These are phyloP conservation scores for Coemansia sp. DNA, from an alignment of 192 early-diverging fungal species.

Conservation along the genomic window DNA sequence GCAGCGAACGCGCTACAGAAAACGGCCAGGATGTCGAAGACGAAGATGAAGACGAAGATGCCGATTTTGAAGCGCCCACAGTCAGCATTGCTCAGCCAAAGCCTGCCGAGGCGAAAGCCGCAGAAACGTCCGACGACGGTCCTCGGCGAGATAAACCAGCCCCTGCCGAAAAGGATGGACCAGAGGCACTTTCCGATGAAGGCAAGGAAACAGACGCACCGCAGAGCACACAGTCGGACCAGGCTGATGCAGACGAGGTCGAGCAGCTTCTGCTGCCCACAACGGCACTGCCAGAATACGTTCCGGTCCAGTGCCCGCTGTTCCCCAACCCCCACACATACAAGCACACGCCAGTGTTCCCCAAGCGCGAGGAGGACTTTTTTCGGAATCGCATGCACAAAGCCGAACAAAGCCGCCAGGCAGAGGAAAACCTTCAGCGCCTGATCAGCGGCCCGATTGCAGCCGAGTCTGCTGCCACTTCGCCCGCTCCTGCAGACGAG, in stretches of 20 bases:
- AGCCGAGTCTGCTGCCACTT: background rate
- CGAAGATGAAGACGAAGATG: conserved; percentile 40
- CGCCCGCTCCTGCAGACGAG: background rate
- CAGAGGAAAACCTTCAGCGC: conserved; percentile 51
- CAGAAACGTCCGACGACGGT: background rate
- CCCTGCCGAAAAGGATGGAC: background rate
- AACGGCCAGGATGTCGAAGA: conserved; percentile 14
- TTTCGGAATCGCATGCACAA: conserved; percentile 55
- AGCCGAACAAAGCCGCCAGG: conserved; percentile 53
- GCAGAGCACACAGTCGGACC: background rate
- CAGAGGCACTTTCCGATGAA: background rate
- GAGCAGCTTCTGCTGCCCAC: conserved; percentile 28
- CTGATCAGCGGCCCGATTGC: conserved; percentile 39
- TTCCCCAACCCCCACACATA: conserved; percentile 53
- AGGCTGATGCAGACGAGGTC: conserved; percentile 17
- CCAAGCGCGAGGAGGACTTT: conserved; percentile 51
- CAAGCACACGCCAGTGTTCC: conserved; percentile 45
- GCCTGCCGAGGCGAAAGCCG: background rate
- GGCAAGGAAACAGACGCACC: background rate
- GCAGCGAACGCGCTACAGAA: background rate
- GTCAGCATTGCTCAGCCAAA: conserved; percentile 5
- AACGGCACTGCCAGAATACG: conserved; percentile 25
- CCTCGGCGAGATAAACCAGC: background rate
- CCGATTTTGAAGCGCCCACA: conserved; percentile 48
- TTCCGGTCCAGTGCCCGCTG: conserved; percentile 41